Conservation (phyloP, 2,329 filamentous ascomycete genomes). For the Colletotrichum sp. region DNA sequence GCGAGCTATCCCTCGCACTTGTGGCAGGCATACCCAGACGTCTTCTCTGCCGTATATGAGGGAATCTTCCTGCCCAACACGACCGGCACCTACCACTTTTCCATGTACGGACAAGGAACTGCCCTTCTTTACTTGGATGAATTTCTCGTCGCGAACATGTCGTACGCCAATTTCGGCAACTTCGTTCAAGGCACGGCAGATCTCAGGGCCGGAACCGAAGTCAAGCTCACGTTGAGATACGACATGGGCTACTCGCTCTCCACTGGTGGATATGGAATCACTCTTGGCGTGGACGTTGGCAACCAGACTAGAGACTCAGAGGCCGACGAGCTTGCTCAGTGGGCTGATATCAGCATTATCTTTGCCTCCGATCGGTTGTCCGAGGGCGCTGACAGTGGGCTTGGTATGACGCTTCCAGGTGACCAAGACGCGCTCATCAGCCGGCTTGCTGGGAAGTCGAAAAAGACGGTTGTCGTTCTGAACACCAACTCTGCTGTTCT, state of each 20-base stretch:
- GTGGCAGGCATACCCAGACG: background rate
- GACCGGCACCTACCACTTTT: constrained; percentile 31
- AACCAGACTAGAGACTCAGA: background rate
- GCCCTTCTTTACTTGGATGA: constrained; percentile 35
- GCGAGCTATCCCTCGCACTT: background rate
- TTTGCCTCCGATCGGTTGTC: background rate
- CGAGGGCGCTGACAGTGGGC: background rate
- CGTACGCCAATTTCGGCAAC: background rate
- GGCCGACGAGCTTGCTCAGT: background rate
- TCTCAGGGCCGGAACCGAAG: background rate
- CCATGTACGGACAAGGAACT: constrained; percentile 37
- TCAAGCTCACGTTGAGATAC: background rate
- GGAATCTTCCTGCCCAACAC: constrained; percentile 21
- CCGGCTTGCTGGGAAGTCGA: background rate
- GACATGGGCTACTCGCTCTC: background rate
- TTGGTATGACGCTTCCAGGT: background rate
- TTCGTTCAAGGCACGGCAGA: background rate
- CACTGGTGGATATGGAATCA: background rate
- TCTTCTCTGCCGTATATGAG: constrained; percentile 26
- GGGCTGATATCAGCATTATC: background rate
- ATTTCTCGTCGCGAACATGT: constrained; percentile 30
- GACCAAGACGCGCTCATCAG: background rate
- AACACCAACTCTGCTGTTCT: background rate
- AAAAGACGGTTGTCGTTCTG: background rate
- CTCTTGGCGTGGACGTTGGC: background rate